Base-by-base conservation (phyloP, 2,329 filamentous ascomycete genomes). In the Cordyceps javanica region DNA sequence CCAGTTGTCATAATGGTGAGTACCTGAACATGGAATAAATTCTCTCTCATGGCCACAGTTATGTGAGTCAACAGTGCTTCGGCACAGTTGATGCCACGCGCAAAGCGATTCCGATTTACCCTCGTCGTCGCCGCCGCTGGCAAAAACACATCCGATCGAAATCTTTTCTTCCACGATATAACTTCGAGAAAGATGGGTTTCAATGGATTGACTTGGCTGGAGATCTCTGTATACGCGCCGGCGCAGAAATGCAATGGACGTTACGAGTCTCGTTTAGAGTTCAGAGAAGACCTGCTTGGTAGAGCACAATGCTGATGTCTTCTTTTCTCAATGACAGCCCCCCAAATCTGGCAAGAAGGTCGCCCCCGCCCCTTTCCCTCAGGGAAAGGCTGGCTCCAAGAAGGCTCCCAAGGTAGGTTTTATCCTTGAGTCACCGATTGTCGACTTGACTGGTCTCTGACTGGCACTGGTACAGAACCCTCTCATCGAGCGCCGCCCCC, bases 311-410 rank as follows among this genome's bases (percentile, higher is more conserved):
- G 88, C 91, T 97, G 89, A 96, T 91, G 81, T 90, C 87, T 91
- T 96, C 89, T 94, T 92, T 95, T 91, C 93, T 97, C 93, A 94
- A 97, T 97, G 92, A 97, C 83, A 97, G 94, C 91, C 94, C 89
- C 90, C 93, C 76, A 99, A 97, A 83, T 76, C 82, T 73, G 91
- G 91, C 84, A 97, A 97, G 90, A 97, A 97, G 86, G 88, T 90
- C 80, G 94, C 94, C 72, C 83, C 94, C 76, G 91, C 94, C 81
- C 94, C 94, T 77, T 96, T 96, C 87, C 90, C 91, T 75, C 87
- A 92, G 82, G 85, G 87, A 73, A 96, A 95, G 87, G 90, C 92
- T 81, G 81, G 81, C 72, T 82, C 82, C 72, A 97, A 97, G 90
- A 99, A 97, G 89, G 83, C 85, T 68, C 85, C 91, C 71, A 99